phyloP scores from a whole-genome alignment of 139 green algal species.

The Pycnococcus provasolii region DNA sequence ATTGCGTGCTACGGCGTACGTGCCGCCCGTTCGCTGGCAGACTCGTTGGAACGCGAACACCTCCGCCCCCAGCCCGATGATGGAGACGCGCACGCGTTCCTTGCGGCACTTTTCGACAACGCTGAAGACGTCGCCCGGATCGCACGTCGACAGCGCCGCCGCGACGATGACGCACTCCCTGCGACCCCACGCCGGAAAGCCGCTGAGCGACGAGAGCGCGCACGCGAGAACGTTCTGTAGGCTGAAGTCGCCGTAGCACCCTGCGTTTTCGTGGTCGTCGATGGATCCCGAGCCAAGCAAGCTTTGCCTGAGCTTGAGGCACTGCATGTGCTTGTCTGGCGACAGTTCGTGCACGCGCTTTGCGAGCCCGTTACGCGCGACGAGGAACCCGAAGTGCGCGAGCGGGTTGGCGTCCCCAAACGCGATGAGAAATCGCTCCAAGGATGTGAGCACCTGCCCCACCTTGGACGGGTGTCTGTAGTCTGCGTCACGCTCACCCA shows the following conservation, averaged over 20 bases:
- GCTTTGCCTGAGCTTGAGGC: no score
- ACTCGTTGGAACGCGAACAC: slow-evolving; percentile 8
- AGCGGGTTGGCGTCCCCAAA: slow-evolving; percentile 96
- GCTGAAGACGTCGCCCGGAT: slow-evolving; percentile 77
- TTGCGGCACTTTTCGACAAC: slow-evolving; percentile 46
- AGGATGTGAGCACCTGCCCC: no score
- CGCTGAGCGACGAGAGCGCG: slow-evolving; percentile 40
- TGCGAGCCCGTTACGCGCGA: slow-evolving; percentile 68
- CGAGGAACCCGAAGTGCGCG: slow-evolving; percentile 71
- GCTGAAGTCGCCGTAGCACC: no score
- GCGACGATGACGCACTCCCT: slow-evolving; percentile 77
- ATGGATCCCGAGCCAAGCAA: no score
- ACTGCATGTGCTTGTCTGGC: no score
- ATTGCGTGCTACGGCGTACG: slow-evolving; percentile 53
- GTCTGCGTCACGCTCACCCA: no score
- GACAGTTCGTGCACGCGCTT: slow-evolving; percentile 23
- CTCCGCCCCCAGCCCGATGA: slow-evolving; percentile 64
- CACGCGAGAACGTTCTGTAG: slow-evolving; percentile 79
- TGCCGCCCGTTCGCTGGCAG: slow-evolving; percentile 58
- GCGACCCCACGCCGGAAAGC: slow-evolving; percentile 72
- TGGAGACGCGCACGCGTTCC: slow-evolving; percentile 43
- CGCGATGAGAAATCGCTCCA: slow-evolving; percentile 56
- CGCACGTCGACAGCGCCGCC: slow-evolving; percentile 68
- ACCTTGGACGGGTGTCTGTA: no score
- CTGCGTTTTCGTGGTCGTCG: no score